Conservation (phyloP, 2,329 filamentous ascomycete genomes). For the Penicillium aurantiogriseum region DNA sequence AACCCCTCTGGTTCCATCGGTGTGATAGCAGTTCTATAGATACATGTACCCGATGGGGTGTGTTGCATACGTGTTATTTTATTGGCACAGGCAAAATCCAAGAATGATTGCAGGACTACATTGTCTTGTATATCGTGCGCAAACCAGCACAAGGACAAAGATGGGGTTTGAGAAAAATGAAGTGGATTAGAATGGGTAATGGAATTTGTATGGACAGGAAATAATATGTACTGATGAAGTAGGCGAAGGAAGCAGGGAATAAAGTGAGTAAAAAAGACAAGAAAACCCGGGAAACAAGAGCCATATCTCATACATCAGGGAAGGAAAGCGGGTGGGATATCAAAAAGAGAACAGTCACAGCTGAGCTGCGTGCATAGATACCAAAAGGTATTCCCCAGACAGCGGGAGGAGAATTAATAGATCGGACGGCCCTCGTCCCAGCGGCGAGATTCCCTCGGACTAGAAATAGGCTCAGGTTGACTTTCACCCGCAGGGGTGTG, state of each 20-base stretch:
- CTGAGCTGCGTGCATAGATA: slow-evolving; percentile 8
- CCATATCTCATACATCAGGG: slow-evolving; percentile 11
- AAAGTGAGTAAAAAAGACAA: neutral
- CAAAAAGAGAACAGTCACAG: slow-evolving; percentile 4
- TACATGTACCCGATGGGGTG: neutral
- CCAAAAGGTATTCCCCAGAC: slow-evolving; percentile 4
- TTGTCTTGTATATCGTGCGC: neutral
- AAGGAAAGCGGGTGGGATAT: slow-evolving; percentile 10
- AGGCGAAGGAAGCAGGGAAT: neutral
- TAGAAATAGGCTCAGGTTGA: slow-evolving; percentile 22
- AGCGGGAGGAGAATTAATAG: slow-evolving; percentile 30
- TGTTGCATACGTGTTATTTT: neutral
- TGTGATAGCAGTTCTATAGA: neutral
- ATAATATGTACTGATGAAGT: slow-evolving; percentile 19
- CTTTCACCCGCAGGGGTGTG: slow-evolving; percentile 15
- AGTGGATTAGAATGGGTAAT: neutral
- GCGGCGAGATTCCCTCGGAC: slow-evolving; percentile 30
- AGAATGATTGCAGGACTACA: neutral
- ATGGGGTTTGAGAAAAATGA: too few species aligned
- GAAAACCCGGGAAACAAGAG: slow-evolving; percentile 1
- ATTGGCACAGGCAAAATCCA: neutral
- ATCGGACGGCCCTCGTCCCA: slow-evolving; percentile 47
- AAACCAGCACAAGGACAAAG: neutral
- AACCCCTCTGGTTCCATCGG: neutral
- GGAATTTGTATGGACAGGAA: slow-evolving; percentile 14